Evolutionary conservation across 2,329 filamentous ascomycete genomes (phyloP).

Genomic region (Xylogone sp.): DNA sequence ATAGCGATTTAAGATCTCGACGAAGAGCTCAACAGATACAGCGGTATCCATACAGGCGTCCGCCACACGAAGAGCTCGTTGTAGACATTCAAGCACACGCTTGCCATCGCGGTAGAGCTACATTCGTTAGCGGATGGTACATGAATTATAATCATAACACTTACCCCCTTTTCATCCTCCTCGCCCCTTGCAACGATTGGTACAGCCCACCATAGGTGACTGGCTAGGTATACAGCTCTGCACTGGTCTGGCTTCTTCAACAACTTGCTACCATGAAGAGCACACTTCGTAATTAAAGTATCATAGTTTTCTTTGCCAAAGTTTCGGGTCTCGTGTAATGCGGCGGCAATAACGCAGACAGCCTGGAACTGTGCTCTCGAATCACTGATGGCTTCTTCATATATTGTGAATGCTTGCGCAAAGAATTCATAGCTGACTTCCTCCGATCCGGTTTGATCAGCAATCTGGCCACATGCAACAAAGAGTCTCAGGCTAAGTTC

Average conservation of each 20-base stretch:
- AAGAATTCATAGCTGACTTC: conserved; percentile 98
- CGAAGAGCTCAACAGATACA: conserved; percentile 94
- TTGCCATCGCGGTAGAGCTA: conserved; percentile 97
- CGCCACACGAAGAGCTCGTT: conserved; percentile 90
- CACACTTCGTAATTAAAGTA: conserved; percentile 95
- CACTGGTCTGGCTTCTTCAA: conserved; percentile 98
- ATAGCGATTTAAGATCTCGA: conserved; percentile 96
- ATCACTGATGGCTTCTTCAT: conserved; percentile 94
- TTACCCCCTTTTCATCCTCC: conserved; percentile 74
- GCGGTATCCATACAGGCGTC: conserved; percentile 99
- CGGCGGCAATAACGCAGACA: conserved; percentile 88
- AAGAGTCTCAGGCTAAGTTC: conserved; percentile 89
- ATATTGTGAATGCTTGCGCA: conserved; percentile 95
- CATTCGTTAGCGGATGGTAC: conserved; percentile 17
- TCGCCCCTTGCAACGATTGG: conserved; percentile 75
- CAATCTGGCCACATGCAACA: conserved; percentile 86
- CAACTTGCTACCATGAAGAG: conserved; percentile 92
- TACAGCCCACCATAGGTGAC: conserved; percentile 96
- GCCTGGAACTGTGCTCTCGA: conserved; percentile 97
- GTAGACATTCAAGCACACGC: conserved; percentile 91
- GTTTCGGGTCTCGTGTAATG: conserved; percentile 80
- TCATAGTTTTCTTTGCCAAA: conserved; percentile 98
- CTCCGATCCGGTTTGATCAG: conserved; percentile 86
- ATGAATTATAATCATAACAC: conserved; percentile 29
- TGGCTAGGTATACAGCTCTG: conserved; percentile 91